Evolutionary conservation across 1,139 yeast species (phyloP), one percentile per base, ranked within the genome.

Genomic region (Pichia sp.): DNA sequence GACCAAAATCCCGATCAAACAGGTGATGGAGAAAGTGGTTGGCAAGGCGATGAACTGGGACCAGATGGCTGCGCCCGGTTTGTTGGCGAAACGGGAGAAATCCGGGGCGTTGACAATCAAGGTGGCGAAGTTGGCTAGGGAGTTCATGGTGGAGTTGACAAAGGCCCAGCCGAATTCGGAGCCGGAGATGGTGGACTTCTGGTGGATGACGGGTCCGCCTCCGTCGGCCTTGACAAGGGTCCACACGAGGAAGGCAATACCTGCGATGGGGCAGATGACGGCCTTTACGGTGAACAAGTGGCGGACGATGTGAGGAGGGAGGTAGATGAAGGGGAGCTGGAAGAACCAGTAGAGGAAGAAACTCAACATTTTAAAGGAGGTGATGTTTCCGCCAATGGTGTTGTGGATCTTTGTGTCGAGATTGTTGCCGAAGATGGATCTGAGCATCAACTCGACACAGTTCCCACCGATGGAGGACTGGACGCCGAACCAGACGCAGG

Each of bases 21-120:
- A 84, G 16, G 96, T 89, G 56, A 90, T 65, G 4, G 95, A 84
- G 70, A 90, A 90, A 63, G 88, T 78, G 20, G 87, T 62, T 41
- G 97, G 96, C 59, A 90, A 83, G 6, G 92, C 78, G 31, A 86
- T 64, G 34, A 80, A 65, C 67, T 83, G 87, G 0, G 86, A 76
- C 71, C 78, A 72, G 14, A 76, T 61, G 1, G 85, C 76, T 33
- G 81, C 73, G 41, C 67, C 66, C 42, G 75, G 74, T 31, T 80
- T 79, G 55, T 77, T 79, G 9, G 96, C 86, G 69, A 90, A 87
- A 69, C 97, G 83, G 27, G 96, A 78, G 70, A 89, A 90, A 77
- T 91, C 97, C 0, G 97, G 96, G 20, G 95, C 87, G 71, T 91
- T 91, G 60, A 87, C 81, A 65, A 89, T 86, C 66, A 91, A 77